These are phyloP conservation scores for Fusarium oxysporum DNA, from an alignment of 2,329 filamentous ascomycete genomes.

Conservation along the genomic window DNA sequence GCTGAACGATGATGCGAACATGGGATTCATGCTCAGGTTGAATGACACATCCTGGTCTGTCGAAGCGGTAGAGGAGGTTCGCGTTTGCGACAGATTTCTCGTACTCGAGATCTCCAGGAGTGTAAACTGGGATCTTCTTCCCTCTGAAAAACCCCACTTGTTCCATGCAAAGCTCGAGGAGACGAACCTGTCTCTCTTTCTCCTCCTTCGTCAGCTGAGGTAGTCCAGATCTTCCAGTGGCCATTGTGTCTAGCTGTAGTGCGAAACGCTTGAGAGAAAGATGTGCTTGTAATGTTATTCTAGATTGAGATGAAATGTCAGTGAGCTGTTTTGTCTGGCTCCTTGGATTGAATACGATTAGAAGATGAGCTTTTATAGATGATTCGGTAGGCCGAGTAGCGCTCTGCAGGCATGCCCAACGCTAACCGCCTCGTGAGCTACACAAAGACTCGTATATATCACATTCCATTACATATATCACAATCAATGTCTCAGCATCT, in stretches of 20 bases:
- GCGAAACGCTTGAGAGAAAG: not conserved
- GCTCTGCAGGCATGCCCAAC: not conserved
- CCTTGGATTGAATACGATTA: rapidly evolving
- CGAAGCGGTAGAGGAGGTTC: conserved; percentile 34
- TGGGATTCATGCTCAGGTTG: conserved; percentile 27
- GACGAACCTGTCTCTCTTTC: rapidly evolving
- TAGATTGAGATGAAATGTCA: too few relatives aligned
- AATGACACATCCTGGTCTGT: conserved; percentile 21
- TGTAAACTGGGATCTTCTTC: conserved; percentile 8
- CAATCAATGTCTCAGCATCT: not conserved
- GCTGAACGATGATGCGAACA: not conserved
- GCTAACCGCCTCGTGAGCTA: rapidly evolving
- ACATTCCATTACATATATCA: not conserved
- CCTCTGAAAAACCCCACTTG: conserved; percentile 9
- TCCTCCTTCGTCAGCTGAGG: rapidly evolving
- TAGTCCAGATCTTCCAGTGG: rapidly evolving
- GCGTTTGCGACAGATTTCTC: conserved; percentile 27
- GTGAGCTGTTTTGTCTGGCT: too few relatives aligned
- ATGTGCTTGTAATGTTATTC: not conserved
- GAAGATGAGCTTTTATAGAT: not conserved
- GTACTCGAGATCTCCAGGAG: conserved; percentile 9
- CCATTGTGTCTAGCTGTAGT: not conserved
- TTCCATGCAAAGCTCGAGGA: not conserved
- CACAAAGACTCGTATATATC: rapidly evolving
- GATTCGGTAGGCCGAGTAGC: rapidly evolving